These are phyloP conservation scores for Vicia villosa DNA, from an alignment of 306 rosid genomes.

Conservation along the genomic window DNA sequence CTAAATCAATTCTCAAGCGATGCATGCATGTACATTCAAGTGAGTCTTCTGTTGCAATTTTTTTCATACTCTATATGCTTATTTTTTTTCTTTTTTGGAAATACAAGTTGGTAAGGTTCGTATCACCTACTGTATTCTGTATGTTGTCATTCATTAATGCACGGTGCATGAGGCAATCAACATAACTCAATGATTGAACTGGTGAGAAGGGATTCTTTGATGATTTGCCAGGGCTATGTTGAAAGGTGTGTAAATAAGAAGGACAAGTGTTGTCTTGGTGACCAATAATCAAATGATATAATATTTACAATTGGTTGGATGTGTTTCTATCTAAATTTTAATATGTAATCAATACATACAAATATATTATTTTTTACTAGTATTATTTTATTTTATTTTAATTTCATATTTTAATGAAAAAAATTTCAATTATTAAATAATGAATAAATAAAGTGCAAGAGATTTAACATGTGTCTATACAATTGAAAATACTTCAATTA, in stretches of 20 bases:
- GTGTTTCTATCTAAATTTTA: neutral
- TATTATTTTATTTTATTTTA: no score
- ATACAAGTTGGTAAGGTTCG: conserved; percentile 22
- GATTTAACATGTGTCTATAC: no score
- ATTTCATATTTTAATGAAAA: no score
- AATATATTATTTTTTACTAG: no score
- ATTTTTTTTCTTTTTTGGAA: neutral
- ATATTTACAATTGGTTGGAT: neutral
- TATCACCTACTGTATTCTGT: neutral
- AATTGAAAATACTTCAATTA: no score
- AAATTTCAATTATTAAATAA: no score
- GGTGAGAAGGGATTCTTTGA: neutral
- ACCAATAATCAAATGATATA: neutral
- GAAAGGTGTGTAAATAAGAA: conserved; percentile 1
- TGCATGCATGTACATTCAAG: conserved; percentile 23
- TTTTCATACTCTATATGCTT: neutral
- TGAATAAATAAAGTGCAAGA: no score
- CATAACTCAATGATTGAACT: conserved; percentile 29
- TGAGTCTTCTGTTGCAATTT: conserved; percentile 35
- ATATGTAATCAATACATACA: no score
- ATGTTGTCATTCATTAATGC: neutral
- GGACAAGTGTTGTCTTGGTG: conserved; percentile 18
- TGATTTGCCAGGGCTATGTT: no score
- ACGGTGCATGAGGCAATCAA: conserved; percentile 15
- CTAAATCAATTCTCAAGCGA: no score